Evolutionary conservation across 2,329 filamentous ascomycete species (phyloP).

Genomic region (Verticillium albo-atrum): DNA sequence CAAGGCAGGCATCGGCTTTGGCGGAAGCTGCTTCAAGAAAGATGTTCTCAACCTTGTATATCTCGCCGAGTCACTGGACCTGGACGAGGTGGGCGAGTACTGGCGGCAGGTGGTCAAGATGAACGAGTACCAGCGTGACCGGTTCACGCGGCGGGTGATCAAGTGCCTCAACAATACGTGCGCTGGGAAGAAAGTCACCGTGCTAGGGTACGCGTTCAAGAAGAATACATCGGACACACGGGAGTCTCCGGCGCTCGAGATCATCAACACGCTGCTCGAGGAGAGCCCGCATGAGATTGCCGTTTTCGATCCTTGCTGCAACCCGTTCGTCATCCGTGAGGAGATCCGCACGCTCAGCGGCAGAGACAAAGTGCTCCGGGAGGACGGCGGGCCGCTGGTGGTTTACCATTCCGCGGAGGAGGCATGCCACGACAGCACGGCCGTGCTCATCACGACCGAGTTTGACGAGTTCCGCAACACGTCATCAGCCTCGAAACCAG

Average conservation of each 20-base stretch:
- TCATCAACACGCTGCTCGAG: constrained; percentile 60
- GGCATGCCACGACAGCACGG: constrained; percentile 41
- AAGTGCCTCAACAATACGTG: constrained; percentile 64
- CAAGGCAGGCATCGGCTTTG: constrained; percentile 71
- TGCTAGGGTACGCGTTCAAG: constrained; percentile 77
- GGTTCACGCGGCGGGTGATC: constrained; percentile 64
- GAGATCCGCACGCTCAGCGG: constrained; percentile 44
- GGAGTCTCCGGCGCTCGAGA: constrained; percentile 63
- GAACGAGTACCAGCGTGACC: constrained; percentile 68
- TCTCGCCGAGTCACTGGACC: constrained; percentile 63
- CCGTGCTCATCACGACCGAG: constrained; percentile 50
- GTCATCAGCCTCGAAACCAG: constrained; percentile 1
- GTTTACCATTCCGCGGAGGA: constrained; percentile 43
- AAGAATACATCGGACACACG: constrained; percentile 73
- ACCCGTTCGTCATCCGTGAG: constrained; percentile 42
- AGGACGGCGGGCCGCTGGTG: constrained; percentile 37
- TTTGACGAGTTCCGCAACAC: constrained; percentile 51
- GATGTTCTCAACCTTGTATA: constrained; percentile 73
- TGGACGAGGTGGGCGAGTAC: constrained; percentile 69
- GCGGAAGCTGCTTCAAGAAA: constrained; percentile 78
- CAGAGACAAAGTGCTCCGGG: constrained; percentile 20
- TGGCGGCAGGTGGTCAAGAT: constrained; percentile 70
- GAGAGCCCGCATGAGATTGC: constrained; percentile 62
- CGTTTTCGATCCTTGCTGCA: constrained; percentile 64
- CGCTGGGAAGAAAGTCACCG: constrained; percentile 63